These are phyloP conservation scores for Gelatoporia subvermispora DNA, from an alignment of 768 basidiomycete genomes.

Conservation along the genomic window DNA sequence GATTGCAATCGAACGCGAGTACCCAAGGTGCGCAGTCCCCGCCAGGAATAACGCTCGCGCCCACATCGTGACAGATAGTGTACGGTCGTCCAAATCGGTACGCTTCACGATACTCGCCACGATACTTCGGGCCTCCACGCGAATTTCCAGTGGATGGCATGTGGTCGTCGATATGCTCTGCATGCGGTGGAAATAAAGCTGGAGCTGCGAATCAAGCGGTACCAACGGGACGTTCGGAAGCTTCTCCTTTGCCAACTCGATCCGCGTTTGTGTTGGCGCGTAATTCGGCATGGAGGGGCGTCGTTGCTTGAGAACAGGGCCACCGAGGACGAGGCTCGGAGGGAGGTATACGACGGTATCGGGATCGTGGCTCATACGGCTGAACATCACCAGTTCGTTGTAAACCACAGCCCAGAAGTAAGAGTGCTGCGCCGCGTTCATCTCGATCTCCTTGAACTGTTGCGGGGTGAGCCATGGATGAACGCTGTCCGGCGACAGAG, in stretches of 20 bases:
- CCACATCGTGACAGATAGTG: neutral
- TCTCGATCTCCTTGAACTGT: too few relatives aligned
- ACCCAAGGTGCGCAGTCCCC: neutral
- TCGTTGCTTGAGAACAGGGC: neutral
- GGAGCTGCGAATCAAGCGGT: neutral
- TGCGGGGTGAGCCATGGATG: too few relatives aligned
- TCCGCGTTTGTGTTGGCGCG: neutral
- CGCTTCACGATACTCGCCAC: neutral
- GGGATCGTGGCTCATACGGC: neutral
- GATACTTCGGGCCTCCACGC: neutral
- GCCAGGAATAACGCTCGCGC: neutral
- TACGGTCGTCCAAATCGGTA: neutral
- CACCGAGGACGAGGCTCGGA: neutral
- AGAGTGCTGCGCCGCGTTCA: too few relatives aligned
- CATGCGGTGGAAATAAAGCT: constrained; percentile 4
- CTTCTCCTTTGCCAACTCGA: too few relatives aligned
- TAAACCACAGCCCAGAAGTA: neutral
- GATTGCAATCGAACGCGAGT: constrained; percentile 4
- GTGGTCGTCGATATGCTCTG: neutral
- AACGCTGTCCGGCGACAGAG: too few relatives aligned
- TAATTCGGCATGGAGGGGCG: neutral
- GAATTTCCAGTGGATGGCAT: constrained; percentile 2
- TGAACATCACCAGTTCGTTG: neutral
- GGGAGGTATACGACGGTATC: neutral
- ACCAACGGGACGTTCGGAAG: neutral